Evolutionary conservation across 768 basidiomycete species (phyloP).

Genomic region (Mycena floridula): DNA sequence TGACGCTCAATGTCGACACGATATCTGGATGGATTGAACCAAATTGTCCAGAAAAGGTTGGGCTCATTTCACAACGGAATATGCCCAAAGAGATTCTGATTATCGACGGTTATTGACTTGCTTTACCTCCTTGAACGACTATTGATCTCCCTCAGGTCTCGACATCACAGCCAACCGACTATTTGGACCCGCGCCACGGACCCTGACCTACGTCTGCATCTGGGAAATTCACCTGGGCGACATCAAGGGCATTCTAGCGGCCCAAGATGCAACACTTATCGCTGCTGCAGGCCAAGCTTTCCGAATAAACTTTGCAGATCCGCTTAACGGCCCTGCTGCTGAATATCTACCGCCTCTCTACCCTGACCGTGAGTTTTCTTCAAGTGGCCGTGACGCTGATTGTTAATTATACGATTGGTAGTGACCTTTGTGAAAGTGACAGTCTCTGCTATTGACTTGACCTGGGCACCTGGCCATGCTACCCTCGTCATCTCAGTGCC

Average conservation of each 20-base stretch:
- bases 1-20: constrained; percentile 69
- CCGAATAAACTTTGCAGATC: constrained; percentile 64
- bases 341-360: constrained; percentile 57
- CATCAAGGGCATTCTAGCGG: constrained; percentile 50
- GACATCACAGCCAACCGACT: constrained; percentile 79
- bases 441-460: constrained; percentile 46
- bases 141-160: constrained; percentile 43
- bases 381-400: constrained; percentile 2
- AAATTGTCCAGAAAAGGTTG: constrained; percentile 39
- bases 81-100: constrained; percentile 35
- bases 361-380: constrained; percentile 65
- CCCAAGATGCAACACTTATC: constrained; percentile 45
- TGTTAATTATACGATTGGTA: constrained; percentile 30
- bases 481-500: constrained; percentile 52
- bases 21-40: constrained; percentile 45
- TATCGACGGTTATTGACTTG: constrained; percentile 32
- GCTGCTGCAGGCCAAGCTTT: constrained; percentile 52
- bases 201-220: constrained; percentile 83
- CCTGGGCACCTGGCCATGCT: constrained; percentile 46
- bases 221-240: constrained; percentile 84
- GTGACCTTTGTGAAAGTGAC: constrained; percentile 82
- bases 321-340: constrained; percentile 72
- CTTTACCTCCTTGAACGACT: background rate
- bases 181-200: constrained; percentile 84
- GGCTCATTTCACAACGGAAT: constrained; percentile 10